phyloP scores from a whole-genome alignment of 805 yeast species.

The Barnettozyma botsteinii region DNA sequence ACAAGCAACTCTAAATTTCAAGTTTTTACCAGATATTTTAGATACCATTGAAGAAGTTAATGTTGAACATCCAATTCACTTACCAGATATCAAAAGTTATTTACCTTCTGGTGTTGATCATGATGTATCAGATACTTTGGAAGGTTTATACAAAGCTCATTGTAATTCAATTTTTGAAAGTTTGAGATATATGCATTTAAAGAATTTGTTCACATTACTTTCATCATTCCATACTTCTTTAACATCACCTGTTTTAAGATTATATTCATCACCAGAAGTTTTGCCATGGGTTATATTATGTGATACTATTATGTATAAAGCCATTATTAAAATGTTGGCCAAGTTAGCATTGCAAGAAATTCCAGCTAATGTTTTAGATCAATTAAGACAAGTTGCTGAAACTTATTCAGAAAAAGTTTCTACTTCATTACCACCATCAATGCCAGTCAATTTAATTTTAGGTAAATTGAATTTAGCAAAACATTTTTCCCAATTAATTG shows the following conservation, averaged over 20 bases:
- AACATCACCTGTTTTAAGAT: slow-evolving; percentile 55
- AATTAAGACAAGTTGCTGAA: slow-evolving; percentile 48
- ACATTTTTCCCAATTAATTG: slow-evolving; percentile 46
- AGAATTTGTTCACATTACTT: slow-evolving; percentile 49
- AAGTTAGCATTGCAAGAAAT: slow-evolving; percentile 54
- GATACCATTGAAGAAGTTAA: slow-evolving; percentile 14
- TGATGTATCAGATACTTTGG: slow-evolving; percentile 51
- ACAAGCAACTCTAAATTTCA: slow-evolving; percentile 14
- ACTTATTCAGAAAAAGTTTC: slow-evolving; percentile 42
- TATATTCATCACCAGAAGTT: slow-evolving; percentile 44
- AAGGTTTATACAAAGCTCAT: slow-evolving; percentile 56
- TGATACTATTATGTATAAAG: slow-evolving; percentile 56
- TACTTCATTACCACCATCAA: slow-evolving; percentile 34
- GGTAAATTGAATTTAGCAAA: slow-evolving; percentile 50
- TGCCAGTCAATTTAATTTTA: slow-evolving; percentile 46
- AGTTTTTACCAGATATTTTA: slow-evolving; percentile 20
- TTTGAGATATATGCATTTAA: slow-evolving; percentile 61
- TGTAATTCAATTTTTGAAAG: slow-evolving; percentile 61
- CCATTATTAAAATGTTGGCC: slow-evolving; percentile 52
- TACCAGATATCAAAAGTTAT: slow-evolving; percentile 31
- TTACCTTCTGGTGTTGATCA: slow-evolving; percentile 16
- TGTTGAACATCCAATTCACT: slow-evolving; percentile 26
- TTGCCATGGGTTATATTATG: slow-evolving; percentile 62
- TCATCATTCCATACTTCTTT: slow-evolving; percentile 49
- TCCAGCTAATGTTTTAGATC: slow-evolving; percentile 48